phyloP scores from a whole-genome alignment of 768 basidiomycete genomes.

The Neoboletus magnificus region DNA sequence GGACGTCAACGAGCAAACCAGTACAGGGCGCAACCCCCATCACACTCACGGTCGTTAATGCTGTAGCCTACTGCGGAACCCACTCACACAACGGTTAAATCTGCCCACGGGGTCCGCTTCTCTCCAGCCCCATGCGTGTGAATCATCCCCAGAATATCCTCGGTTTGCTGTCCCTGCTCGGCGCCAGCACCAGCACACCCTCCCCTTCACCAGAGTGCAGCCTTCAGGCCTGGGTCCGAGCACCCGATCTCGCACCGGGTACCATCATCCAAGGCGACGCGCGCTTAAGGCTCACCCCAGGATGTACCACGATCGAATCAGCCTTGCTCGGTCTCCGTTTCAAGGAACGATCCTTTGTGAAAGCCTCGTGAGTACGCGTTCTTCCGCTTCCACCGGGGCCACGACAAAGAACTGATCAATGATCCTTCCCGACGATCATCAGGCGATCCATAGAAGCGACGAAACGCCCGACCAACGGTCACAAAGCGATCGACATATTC shows the following conservation, averaged over 20 bases:
- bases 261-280: background rate
- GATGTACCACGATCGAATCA: background rate
- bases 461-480: background rate
- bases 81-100: too few relatives aligned
- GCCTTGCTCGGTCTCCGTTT: background rate
- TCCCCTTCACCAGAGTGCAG: background rate
- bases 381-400: background rate
- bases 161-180: background rate
- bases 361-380: background rate
- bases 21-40: too few relatives aligned
- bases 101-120: too few relatives aligned
- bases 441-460: conserved; percentile 2
- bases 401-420: background rate
- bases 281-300: background rate
- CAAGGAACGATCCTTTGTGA: conserved; percentile 1
- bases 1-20: too few relatives aligned
- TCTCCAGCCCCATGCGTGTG: background rate
- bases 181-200: background rate
- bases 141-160: background rate
- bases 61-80: too few relatives aligned
- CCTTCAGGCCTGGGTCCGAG: background rate
- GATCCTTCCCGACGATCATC: background rate
- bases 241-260: background rate
- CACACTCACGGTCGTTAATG: too few relatives aligned
- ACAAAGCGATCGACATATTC: background rate